Base-by-base conservation (phyloP, 73 alveolate genomes). In the Blepharisma japonicum region DNA sequence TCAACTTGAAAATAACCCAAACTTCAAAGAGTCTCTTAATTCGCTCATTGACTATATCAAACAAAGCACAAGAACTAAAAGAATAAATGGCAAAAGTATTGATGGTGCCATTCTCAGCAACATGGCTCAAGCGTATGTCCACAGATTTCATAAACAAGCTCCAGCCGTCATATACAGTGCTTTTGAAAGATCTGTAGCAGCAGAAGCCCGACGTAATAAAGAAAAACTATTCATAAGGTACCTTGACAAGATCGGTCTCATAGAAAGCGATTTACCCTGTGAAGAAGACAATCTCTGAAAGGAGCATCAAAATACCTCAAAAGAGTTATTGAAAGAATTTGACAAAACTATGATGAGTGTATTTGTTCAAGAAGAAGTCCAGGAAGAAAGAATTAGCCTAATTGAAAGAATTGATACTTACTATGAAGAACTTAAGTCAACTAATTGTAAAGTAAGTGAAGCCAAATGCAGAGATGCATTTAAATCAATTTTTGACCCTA, bases 161-260 rank as follows among this genome's bases (percentile, higher is more conserved):
- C 56, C 50, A 38, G 56, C 77, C 4, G 77, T 61, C 56, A 61
- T 61, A 0, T 20, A 61, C 42, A 61, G 50, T 27, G 77, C 77
- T 1, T 61, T 61, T 61, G 77, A 38, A 61, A 11, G 50, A 21
- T 9, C 77, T 0, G 77, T 61, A 21, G 50, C 56, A 11, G 77
- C 77, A 1, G 77, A 61, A 27, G 38, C 77, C 42, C 77, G 77
- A 61, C 38, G 77, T 11, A 61, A 61, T 14, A 61, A 61, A 61
- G 77, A 61, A 38, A 25, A 61, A 25, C 42, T 61, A 0, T 61
- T 61, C 53, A 53, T 53, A 14, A 11, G 67, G 2, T 53, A 53
- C 4, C 67, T 53, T 14, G 67, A 53, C 67, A 53, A 53, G 23
- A 53, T 53, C 27, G 67, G 67, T 4, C 23, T 53, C n/a, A 53